Evolutionary conservation across 192 early-diverging fungal species (phyloP).

Genomic region (Ambispora gerdemannii): DNA sequence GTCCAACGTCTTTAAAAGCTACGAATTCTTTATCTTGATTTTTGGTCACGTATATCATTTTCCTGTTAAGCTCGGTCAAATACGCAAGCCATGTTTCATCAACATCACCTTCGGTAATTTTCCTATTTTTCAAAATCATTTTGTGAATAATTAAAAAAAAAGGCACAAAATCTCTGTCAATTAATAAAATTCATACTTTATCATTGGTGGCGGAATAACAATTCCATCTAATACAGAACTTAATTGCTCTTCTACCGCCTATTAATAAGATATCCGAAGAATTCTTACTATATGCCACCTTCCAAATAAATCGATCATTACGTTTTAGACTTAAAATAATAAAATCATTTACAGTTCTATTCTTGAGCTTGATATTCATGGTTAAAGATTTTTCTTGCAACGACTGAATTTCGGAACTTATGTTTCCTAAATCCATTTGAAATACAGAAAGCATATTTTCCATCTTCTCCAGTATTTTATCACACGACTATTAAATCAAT

Average conservation of each 20-base stretch:
- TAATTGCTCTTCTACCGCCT: conserved; percentile 70
- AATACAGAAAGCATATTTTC: conserved; percentile 80
- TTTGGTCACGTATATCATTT: conserved; percentile 77
- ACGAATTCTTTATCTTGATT: conserved; percentile 73
- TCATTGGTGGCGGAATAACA: conserved; percentile 70
- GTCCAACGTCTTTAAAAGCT: conserved; percentile 82
- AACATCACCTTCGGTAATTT: conserved; percentile 89
- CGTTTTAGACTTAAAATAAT: too few relatives aligned
- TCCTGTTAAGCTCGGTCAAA: conserved; percentile 81
- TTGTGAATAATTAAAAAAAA: conserved; percentile 19
- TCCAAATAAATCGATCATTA: too few relatives aligned
- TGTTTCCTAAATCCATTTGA: conserved; percentile 82
- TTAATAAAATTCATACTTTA: conserved; percentile 43
- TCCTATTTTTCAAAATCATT: conserved; percentile 42
- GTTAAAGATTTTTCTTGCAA: conserved; percentile 78
- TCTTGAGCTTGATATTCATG: conserved; percentile 81
- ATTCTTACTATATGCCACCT: too few relatives aligned
- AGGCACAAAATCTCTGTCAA: neutral
- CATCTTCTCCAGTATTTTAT: conserved; percentile 80
- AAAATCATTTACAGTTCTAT: conserved; percentile 73
- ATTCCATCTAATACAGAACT: conserved; percentile 78
- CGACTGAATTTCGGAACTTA: conserved; percentile 83
- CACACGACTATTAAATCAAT: conserved; percentile 68
- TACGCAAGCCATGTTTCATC: conserved; percentile 87
- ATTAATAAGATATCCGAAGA: conserved; percentile 6